phyloP scores from a whole-genome alignment of 441 rosid species.

The Pelargonium australe region DNA sequence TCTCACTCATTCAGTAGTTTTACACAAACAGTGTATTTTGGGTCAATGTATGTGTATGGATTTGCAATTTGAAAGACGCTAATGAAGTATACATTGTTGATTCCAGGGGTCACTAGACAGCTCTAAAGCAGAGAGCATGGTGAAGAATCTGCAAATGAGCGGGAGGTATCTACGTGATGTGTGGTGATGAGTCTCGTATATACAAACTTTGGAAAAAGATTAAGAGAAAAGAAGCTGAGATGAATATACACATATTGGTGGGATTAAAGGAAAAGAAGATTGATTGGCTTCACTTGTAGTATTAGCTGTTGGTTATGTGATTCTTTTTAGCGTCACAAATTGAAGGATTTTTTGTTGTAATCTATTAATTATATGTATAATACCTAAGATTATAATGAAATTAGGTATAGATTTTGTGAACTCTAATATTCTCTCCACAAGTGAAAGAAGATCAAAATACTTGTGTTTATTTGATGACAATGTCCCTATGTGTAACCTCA shows the following conservation, averaged over 20 bases:
- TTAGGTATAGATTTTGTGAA: too few species aligned
- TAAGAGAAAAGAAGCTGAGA: not conserved
- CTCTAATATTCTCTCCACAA: too few species aligned
- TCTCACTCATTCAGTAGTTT: too few species aligned
- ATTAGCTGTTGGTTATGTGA: constrained; percentile 10
- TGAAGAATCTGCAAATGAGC: constrained; percentile 80
- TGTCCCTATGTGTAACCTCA: too few species aligned
- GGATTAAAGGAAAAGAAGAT: not conserved
- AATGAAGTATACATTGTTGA: not conserved
- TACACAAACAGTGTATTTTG: too few species aligned
- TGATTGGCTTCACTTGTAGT: constrained; percentile 8
- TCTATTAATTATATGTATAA: constrained; percentile 10
- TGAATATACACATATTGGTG: not conserved
- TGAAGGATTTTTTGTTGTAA: constrained; percentile 22
- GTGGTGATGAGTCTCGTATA: constrained; percentile 36
- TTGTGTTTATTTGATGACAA: too few species aligned
- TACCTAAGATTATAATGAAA: too few species aligned
- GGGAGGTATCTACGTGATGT: constrained; percentile 93
- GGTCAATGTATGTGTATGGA: too few species aligned
- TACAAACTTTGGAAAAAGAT: too few species aligned
- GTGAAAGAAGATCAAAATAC: too few species aligned
- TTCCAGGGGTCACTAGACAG: constrained; percentile 74
- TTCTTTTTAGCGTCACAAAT: constrained; percentile 28
- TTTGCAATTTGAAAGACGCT: too few species aligned
- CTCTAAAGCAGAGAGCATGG: constrained; percentile 80